phyloP scores from a whole-genome alignment of 805 yeast species.

The Cyberlindnera xishuangbannaensis region DNA sequence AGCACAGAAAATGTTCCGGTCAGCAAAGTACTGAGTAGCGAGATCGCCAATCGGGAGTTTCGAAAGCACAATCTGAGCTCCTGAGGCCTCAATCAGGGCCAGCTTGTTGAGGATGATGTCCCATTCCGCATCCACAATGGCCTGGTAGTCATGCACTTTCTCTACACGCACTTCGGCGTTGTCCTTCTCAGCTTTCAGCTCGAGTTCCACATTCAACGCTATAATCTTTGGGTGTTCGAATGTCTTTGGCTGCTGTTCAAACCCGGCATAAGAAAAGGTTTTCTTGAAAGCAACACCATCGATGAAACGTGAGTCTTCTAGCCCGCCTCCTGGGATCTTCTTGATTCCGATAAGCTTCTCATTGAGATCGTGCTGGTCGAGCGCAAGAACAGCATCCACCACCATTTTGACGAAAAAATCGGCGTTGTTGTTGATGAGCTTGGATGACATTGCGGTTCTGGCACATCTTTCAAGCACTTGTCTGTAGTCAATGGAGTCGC shows the following conservation, averaged over 20 bases:
- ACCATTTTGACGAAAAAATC: conserved; percentile 92
- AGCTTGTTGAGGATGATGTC: conserved; percentile 82
- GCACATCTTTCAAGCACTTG: conserved; percentile 87
- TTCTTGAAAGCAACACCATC: conserved; percentile 97
- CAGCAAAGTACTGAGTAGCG: conserved; percentile 98
- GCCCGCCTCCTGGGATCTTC: conserved; percentile 92
- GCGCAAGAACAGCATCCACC: conserved; percentile 86
- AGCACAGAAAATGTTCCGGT: conserved; percentile 92
- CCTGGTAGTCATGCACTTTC: conserved; percentile 90
- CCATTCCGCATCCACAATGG: conserved; percentile 99
- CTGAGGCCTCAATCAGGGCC: conserved; percentile 73
- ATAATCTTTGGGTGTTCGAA: conserved; percentile 78
- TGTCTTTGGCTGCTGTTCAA: conserved; percentile 94
- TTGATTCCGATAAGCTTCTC: conserved; percentile 91
- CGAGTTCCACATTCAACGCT: conserved; percentile 86
- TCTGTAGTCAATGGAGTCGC: conserved; percentile 54
- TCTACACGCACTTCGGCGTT: conserved; percentile 97
- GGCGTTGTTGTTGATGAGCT: conserved; percentile 81
- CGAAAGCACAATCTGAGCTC: conserved; percentile 89
- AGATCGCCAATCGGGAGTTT: conserved; percentile 96
- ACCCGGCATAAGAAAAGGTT: conserved; percentile 96
- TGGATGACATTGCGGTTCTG: conserved; percentile 95
- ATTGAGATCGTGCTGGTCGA: conserved; percentile 81
- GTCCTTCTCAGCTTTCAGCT: conserved; percentile 96
- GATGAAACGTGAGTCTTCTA: conserved; percentile 86